Evolutionary conservation across 2,329 filamentous ascomycete species (phyloP).

Genomic region (Teratosphaeria viscida): DNA sequence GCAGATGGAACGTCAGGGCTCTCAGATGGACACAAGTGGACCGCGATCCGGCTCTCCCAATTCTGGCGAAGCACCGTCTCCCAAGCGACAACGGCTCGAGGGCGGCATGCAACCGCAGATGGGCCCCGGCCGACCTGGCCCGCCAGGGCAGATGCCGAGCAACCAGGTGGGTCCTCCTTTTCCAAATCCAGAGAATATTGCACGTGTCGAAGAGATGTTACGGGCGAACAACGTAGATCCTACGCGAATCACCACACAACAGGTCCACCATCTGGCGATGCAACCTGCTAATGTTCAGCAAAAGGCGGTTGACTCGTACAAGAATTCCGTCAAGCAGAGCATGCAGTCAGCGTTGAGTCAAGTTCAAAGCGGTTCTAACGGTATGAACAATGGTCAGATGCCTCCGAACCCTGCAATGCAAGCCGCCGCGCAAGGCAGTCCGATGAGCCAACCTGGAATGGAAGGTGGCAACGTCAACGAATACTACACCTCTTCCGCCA

Average conservation of each 20-base stretch:
- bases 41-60: constrained; percentile 71
- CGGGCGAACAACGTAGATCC: constrained; percentile 65
- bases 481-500: neutral
- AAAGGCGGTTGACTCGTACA: constrained; percentile 81
- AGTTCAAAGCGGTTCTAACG: constrained; percentile 32
- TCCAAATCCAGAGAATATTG: constrained; percentile 12
- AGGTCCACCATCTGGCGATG: constrained; percentile 56
- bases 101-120: constrained; percentile 70
- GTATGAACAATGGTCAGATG: constrained; percentile 57
- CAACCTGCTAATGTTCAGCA: constrained; percentile 53
- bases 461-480: constrained; percentile 46
- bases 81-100: constrained; percentile 69
- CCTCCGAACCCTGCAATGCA: constrained; percentile 43
- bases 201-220: constrained; percentile 29
- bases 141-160: constrained; percentile 19
- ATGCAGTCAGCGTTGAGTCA: constrained; percentile 71
- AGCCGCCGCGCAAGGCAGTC: constrained; percentile 23
- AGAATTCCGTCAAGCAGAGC: constrained; percentile 72
- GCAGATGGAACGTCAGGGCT: constrained; percentile 80
- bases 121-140: constrained; percentile 31
- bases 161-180: constrained; percentile 24
- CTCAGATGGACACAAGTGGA: constrained; percentile 74
- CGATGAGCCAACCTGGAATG: constrained; percentile 41
- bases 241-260: constrained; percentile 59
- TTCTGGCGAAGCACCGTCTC: constrained; percentile 76